phyloP scores from a whole-genome alignment of 1,139 yeast genomes.

The Pneumocystis wakefieldiae region DNA sequence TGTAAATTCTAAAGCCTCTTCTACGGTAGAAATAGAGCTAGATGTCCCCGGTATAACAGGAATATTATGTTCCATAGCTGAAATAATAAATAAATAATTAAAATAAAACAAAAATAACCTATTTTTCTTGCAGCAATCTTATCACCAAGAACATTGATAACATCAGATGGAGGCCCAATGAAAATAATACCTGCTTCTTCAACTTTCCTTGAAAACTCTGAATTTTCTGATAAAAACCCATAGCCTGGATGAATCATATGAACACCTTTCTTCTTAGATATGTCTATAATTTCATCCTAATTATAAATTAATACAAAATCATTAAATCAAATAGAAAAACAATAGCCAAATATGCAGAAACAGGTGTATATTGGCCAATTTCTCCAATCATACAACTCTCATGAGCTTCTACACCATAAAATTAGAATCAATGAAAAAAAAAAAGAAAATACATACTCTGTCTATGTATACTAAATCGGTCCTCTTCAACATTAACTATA shows the following conservation, averaged over 20 bases:
- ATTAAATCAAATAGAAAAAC: too few species aligned
- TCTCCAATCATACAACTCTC: conserved; percentile 67
- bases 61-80: conserved; percentile 61
- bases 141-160: conserved; percentile 95
- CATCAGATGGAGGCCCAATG: conserved; percentile 84
- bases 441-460: conserved; percentile 21
- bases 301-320: too few species aligned
- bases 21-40: conserved; percentile 76
- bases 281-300: conserved; percentile 82
- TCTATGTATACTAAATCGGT: conserved; percentile 86
- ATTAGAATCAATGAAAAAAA: neutral
- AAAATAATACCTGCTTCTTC: conserved; percentile 84
- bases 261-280: conserved; percentile 76
- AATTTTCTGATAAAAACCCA: conserved; percentile 88
- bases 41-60: conserved; percentile 98
- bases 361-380: conserved; percentile 83
- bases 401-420: conserved; percentile 23
- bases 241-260: conserved; percentile 98
- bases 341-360: conserved; percentile 76
- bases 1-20: conserved; percentile 68
- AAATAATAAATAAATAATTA: too few species aligned
- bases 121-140: conserved; percentile 86
- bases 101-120: conserved; percentile 3
- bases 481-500: conserved; percentile 34
- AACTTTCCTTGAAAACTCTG: conserved; percentile 86